Evolutionary conservation across 2,329 filamentous ascomycete species (phyloP).

Genomic region (Fusarium buharicum): DNA sequence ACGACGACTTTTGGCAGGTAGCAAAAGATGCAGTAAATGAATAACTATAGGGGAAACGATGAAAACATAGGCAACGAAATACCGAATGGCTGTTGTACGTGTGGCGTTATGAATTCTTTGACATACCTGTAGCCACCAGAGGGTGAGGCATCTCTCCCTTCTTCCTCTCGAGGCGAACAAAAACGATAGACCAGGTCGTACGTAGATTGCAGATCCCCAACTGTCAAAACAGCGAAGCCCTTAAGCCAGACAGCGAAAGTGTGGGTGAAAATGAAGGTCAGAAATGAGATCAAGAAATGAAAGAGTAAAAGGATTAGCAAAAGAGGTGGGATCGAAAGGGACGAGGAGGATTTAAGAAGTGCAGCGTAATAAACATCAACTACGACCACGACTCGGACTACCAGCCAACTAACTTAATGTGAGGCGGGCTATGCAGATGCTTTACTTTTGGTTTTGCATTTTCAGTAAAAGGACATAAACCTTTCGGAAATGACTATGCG

Average conservation of each 20-base stretch:
- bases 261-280: neutral
- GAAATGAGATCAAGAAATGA: neutral
- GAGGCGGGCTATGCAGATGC: conserved; percentile 22
- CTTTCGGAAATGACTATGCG: neutral
- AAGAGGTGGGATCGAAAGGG: conserved; percentile 17
- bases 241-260: conserved; percentile 3
- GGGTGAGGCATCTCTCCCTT: conserved; percentile 36
- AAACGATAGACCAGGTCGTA: conserved; percentile 11
- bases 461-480: neutral
- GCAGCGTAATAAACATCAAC: conserved; percentile 17
- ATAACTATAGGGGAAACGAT: neutral
- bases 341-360: conserved; percentile 23
- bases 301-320: conserved; percentile 1
- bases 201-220: neutral
- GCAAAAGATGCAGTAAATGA: conserved; percentile 1
- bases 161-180: neutral
- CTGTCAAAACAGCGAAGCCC: neutral
- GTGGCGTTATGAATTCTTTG: conserved; percentile 4
- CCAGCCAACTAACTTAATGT: conserved; percentile 14
- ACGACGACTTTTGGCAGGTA: conserved; percentile 23
- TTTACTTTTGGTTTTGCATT: conserved; percentile 1
- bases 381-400: conserved; percentile 25
- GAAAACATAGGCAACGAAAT: neutral
- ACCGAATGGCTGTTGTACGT: neutral
- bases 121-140: conserved; percentile 40